These are phyloP conservation scores for Ilex asprella DNA, from an alignment of 257 asterid genomes.

Conservation along the genomic window DNA sequence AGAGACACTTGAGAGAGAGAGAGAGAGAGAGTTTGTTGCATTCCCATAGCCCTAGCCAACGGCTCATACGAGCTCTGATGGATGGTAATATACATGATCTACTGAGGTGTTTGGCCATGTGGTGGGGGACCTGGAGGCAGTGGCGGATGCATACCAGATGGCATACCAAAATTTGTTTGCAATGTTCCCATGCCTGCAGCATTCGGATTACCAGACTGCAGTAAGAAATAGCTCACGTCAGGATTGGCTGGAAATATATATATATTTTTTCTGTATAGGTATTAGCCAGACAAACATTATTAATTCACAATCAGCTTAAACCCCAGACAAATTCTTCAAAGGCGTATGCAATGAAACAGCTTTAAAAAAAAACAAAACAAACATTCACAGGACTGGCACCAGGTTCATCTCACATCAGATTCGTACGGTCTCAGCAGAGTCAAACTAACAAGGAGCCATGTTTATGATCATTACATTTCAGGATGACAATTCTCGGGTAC, in stretches of 20 bases:
- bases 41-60: no score
- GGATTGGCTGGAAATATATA: neutral
- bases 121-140: constrained; percentile 98
- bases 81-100: constrained; percentile 4
- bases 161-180: constrained; percentile 50
- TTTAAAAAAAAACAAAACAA: no score
- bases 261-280: neutral
- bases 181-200: constrained; percentile 41
- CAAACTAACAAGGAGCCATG: no score
- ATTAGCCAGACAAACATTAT: neutral
- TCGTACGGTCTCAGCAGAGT: no score
- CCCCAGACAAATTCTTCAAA: neutral
- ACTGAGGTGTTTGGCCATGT: constrained; percentile 65
- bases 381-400: no score
- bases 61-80: no score
- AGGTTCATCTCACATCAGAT: no score
- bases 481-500: no score
- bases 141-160: constrained; percentile 79
- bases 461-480: no score
- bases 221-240: constrained; percentile 4
- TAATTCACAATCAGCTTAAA: neutral
- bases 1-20: no score
- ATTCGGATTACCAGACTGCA: constrained; percentile 77
- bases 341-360: neutral
- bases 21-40: no score